Base-by-base conservation (phyloP, 2,329 filamentous ascomycete genomes). In the Nemania sp. region DNA sequence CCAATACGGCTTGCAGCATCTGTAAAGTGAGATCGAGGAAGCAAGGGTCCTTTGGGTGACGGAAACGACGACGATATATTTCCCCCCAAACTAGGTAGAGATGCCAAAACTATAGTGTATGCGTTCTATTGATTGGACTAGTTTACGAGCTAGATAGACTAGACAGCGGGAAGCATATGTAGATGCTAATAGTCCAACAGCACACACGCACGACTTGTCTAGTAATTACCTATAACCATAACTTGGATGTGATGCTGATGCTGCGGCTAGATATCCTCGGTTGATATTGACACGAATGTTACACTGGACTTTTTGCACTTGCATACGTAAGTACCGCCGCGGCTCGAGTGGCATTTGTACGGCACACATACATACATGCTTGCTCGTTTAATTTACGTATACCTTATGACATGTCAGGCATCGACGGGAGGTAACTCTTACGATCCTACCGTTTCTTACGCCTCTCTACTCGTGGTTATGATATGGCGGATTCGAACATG, bases 241-340 rank as follows among this genome's bases (percentile, higher is more conserved):
- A 11, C 32, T 35, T 35, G 6, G 32, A 35, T 41, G 38, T 15
- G 38, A 41, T 18, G 38, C 18, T 41, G 38, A 41, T 41, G 5
- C 45, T 32, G 51, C 47, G 47, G 41, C 26, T 26, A 32, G 32
- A 27, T 41, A 38, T 49, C 27, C 22, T 59, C n/a, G 27, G 29
- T 53, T 43, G 38, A 57, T 56, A 62, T 66, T 11, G 32, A 38
- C 41, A 49, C 27, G 20, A 59, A 38, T 51, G 38, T 49, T 43
- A 15, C 38, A 38, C 38, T 11, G 35, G 38, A 49, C 43, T 52
- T 53, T n/a, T 54, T 35, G 47, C 49, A 47, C 35, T 20, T 54
- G 55, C 57, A 55, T 66, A 29, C 10, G 11, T 47, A 60, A 57
- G 51, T 53, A 60, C 63, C 54, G 35, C 63, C 54, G 35, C 32